Percentiles rank a stretch among this genome's conserved stretches.
These are phyloP conservation scores for Rhytidhysteron rufulum DNA, from an alignment of 2,329 filamentous ascomycete genomes.

Conservation along the genomic window DNA sequence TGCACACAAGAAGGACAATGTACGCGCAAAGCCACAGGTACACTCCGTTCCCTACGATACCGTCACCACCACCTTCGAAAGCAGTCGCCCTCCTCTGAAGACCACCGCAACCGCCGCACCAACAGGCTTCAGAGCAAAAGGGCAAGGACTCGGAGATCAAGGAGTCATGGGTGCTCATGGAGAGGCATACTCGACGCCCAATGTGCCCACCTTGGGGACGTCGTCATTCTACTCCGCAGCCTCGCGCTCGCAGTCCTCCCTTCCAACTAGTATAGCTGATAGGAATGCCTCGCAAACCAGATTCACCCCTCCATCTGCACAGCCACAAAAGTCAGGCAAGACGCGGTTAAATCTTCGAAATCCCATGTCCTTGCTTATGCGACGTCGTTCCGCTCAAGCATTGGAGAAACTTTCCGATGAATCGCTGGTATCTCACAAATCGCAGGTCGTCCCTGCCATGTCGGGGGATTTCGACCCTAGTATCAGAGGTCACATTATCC, in stretches of 20 bases:
- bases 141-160: slow-evolving; percentile 23
- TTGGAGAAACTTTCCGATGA: slow-evolving; percentile 47
- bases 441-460: slow-evolving; percentile 44
- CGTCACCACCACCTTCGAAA: slow-evolving; percentile 18
- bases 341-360: slow-evolving; percentile 56
- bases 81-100: slow-evolving; percentile 15
- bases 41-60: slow-evolving; percentile 14
- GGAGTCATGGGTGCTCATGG: slow-evolving; percentile 9
- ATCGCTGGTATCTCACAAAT: slow-evolving; percentile 46
- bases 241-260: slow-evolving; percentile 31
- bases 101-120: slow-evolving; percentile 20
- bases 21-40: slow-evolving; percentile 16
- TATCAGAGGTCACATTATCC: slow-evolving; percentile 60
- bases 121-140: slow-evolving; percentile 25
- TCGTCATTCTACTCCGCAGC: slow-evolving; percentile 23
- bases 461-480: slow-evolving; percentile 61
- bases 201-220: slow-evolving; percentile 17
- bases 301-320: slow-evolving; percentile 14
- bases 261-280: slow-evolving; percentile 28
- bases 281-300: slow-evolving; percentile 23
- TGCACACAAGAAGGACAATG: slow-evolving; percentile 10
- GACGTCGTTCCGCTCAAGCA: slow-evolving; percentile 53
- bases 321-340: slow-evolving; percentile 38
- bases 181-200: slow-evolving; percentile 5
- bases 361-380: slow-evolving; percentile 57